phyloP scores from a whole-genome alignment of 495 filamentous ascomycete genomes.

The Penicillium flavigenum region DNA sequence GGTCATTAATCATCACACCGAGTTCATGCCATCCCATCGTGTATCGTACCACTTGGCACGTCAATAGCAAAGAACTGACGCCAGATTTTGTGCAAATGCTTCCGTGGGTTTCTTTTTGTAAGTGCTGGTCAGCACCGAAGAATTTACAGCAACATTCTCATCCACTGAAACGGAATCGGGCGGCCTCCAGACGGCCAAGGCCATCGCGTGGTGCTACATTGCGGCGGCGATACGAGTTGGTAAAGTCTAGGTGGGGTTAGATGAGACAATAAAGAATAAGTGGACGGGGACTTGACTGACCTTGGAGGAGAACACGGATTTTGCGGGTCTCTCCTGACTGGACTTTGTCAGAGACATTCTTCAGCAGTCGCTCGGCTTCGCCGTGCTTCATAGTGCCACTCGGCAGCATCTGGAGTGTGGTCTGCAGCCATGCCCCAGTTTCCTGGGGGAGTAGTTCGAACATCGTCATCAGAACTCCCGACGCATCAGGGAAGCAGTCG shows the following conservation, averaged over 20 bases:
- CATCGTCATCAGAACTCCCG: slow-evolving; percentile 81
- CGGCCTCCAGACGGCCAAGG: slow-evolving; percentile 77
- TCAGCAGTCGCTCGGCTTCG: slow-evolving; percentile 63
- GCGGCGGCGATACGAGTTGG: slow-evolving; percentile 84
- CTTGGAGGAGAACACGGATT: slow-evolving; percentile 81
- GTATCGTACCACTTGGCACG: slow-evolving; percentile 24
- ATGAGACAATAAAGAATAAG: neutral
- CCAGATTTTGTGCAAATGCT: slow-evolving; percentile 29
- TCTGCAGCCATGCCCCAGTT: slow-evolving; percentile 74
- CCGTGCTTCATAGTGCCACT: slow-evolving; percentile 69
- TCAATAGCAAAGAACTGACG: slow-evolving; percentile 21
- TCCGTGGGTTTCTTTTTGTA: slow-evolving; percentile 19
- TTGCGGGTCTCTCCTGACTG: slow-evolving; percentile 71
- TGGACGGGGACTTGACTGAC: slow-evolving; percentile 23
- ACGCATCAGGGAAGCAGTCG: slow-evolving; percentile 92
- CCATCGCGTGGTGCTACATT: slow-evolving; percentile 95
- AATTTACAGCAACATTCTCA: slow-evolving; percentile 35
- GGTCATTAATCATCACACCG: slow-evolving; percentile 33
- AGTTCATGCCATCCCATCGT: slow-evolving; percentile 25
- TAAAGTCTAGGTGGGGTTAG: slow-evolving; percentile 65
- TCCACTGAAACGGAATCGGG: slow-evolving; percentile 79
- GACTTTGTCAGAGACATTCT: slow-evolving; percentile 65
- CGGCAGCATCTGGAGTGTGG: slow-evolving; percentile 80
- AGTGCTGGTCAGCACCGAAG: slow-evolving; percentile 14
- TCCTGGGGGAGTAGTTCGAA: slow-evolving; percentile 84